Percentiles rank a stretch among this genome's conserved stretches.
Evolutionary conservation across 78 protist species (phyloP).

Genomic region (Bigelowiella natans): DNA sequence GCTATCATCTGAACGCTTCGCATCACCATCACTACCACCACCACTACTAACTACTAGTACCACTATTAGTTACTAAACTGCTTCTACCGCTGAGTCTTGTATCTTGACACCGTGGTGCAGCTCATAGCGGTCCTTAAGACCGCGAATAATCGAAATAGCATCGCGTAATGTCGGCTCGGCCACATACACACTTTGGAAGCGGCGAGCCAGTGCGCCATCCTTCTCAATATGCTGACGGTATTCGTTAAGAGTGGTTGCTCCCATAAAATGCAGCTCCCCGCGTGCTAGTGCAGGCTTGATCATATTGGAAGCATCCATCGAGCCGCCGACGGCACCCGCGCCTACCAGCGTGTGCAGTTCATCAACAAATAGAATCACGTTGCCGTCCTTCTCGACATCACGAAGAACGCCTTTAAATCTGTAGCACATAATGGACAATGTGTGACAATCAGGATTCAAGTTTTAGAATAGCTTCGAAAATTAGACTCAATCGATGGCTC

Average conservation of each 20-base stretch:
- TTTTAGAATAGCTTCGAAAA: too few relatives aligned
- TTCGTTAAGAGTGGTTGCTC: conserved; percentile 98
- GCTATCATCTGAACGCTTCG: too few relatives aligned
- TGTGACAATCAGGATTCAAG: too few relatives aligned
- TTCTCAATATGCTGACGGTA: conserved; percentile 89
- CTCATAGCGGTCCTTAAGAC: conserved; percentile 50
- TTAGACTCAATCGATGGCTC: too few relatives aligned
- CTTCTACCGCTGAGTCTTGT: conserved; percentile 83
- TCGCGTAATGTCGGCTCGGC: conserved; percentile 84
- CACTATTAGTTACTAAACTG: too few relatives aligned
- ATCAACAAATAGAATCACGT: conserved; percentile 90
- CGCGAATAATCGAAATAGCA: conserved; percentile 91
- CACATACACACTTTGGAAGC: conserved; percentile 64
- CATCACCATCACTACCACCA: too few relatives aligned
- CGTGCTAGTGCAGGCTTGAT: conserved; percentile 96
- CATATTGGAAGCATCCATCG: conserved; percentile 97
- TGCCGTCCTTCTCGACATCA: conserved; percentile 77
- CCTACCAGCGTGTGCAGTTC: conserved; percentile 95
- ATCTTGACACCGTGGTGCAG: conserved; percentile 53
- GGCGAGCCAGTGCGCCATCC: conserved; percentile 93
- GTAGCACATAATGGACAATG: background rate
- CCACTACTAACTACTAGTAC: too few relatives aligned
- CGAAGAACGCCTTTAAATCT: conserved; percentile 84
- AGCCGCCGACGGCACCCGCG: conserved; percentile 72
- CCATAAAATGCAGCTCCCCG: conserved; percentile 92